A percentile compares a stretch with the other conserved stretches of the same genome.
Evolutionary conservation across 2,329 filamentous ascomycete species (phyloP).

Genomic region (Thelonectria discophora): DNA sequence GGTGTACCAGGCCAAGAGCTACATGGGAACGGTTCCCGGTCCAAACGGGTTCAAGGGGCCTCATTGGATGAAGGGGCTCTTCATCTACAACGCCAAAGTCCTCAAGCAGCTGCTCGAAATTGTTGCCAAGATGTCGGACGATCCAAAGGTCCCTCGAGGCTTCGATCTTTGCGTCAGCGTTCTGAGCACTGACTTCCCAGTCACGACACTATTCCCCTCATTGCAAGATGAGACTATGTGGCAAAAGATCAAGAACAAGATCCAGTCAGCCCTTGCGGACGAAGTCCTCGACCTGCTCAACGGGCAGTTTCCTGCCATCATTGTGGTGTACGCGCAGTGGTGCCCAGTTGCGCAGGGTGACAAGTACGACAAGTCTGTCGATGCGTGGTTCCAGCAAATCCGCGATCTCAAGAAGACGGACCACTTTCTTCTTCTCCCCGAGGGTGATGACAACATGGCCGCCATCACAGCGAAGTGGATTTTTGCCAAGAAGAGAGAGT

Average conservation of each 20-base stretch:
- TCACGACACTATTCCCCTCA: slow-evolving; percentile 49
- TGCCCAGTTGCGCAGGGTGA: slow-evolving; percentile 51
- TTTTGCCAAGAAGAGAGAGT: slow-evolving; percentile 56
- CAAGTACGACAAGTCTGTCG: slow-evolving; percentile 44
- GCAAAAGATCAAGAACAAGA: slow-evolving; percentile 44
- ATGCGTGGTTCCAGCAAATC: slow-evolving; percentile 53
- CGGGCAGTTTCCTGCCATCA: slow-evolving; percentile 50
- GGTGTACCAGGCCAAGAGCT: slow-evolving; percentile 49
- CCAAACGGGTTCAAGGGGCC: slow-evolving; percentile 32
- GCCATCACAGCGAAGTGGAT: slow-evolving; percentile 54
- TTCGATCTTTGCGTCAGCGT: slow-evolving; percentile 59
- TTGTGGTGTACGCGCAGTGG: slow-evolving; percentile 60
- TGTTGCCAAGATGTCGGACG: slow-evolving; percentile 55
- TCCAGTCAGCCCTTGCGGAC: slow-evolving; percentile 48
- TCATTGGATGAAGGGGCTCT: slow-evolving; percentile 50
- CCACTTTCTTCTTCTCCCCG: slow-evolving; percentile 38
- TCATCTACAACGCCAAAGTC: slow-evolving; percentile 50
- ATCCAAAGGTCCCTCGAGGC: slow-evolving; percentile 53
- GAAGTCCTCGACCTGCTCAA: slow-evolving; percentile 49
- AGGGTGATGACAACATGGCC: slow-evolving; percentile 54
- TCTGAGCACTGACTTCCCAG: slow-evolving; percentile 51
- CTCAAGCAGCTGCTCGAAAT: slow-evolving; percentile 51
- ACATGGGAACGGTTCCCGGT: slow-evolving; percentile 43
- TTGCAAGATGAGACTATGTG: slow-evolving; percentile 41
- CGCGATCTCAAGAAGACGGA: slow-evolving; percentile 46